phyloP scores from a whole-genome alignment of 192 early-diverging fungal genomes.

The Podila horticola region DNA sequence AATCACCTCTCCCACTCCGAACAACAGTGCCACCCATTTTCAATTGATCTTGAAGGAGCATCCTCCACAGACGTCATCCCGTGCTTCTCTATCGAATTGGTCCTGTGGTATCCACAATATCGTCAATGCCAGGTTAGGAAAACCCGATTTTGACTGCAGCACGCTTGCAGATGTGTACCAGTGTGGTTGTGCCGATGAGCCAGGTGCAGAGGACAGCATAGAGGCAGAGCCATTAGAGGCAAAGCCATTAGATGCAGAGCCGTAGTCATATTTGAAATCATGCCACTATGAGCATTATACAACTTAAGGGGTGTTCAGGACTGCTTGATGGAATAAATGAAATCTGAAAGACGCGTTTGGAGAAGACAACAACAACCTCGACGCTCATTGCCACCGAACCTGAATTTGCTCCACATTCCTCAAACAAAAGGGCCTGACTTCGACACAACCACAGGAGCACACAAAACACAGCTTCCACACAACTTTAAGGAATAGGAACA shows the following conservation, averaged over 20 bases:
- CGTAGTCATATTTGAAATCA: neutral
- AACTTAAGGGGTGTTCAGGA: neutral
- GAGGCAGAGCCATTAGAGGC: neutral
- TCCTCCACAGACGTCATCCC: conserved; percentile 82
- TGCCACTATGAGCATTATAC: neutral
- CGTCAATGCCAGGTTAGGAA: conserved; percentile 87
- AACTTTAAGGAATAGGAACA: no score
- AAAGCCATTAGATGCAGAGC: neutral
- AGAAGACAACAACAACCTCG: no score
- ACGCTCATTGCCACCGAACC: neutral
- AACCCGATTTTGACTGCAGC: conserved; percentile 85
- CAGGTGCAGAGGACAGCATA: neutral
- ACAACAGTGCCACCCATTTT: conserved; percentile 86
- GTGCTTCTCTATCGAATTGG: conserved; percentile 83
- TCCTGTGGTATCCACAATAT: conserved; percentile 91
- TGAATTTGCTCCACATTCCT: neutral
- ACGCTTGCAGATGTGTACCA: conserved; percentile 80
- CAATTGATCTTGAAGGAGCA: conserved; percentile 76
- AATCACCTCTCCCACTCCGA: neutral
- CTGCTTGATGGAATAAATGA: no score
- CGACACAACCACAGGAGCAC: no score
- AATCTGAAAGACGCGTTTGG: neutral
- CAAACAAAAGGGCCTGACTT: no score
- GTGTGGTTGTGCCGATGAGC: conserved; percentile 82
- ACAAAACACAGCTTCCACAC: no score